Base-by-base conservation (phyloP, 2,329 filamentous ascomycete genomes). In the Raffaelea albimanens region DNA sequence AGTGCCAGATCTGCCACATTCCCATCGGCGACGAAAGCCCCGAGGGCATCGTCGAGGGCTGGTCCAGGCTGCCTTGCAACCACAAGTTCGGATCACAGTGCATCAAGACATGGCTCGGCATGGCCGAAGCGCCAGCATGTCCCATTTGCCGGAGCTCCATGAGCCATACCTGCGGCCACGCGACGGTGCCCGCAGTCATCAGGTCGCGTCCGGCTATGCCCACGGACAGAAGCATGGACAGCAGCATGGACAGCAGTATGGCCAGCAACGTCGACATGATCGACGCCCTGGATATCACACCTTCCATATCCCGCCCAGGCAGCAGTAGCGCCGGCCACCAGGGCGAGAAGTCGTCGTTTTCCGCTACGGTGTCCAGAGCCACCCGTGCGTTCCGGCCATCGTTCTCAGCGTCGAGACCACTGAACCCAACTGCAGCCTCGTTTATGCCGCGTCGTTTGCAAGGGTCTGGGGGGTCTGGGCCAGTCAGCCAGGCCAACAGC, bases 1-100 rank as follows among this genome's bases (percentile, higher is more conserved):
- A 59, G 50, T 72, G 69, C 46, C 62, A 64, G 41, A 71, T 72
- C 52, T 72, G 69, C 54, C 65, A 68, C 48, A 65, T 70, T 47
- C 57, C 61, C 4, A 61, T 71, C 33, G 67, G 67, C 46, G 45
- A 59, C 13, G 47, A 49, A 18, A 68, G 61, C 29, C 59, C 61
- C 4, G 66, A 69, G 46, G 65, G 63, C 51, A 56, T 62, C 46
- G 45, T 58, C 25, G 69, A 72, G 54, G 50, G 58, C 3, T 71
- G 67, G 68, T 63, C 64, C 18, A 51, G 55, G 22, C 56, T 72
- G 7, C 63, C 67, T 13, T 72, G 69, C 56, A 64, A 65, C 4
- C 69, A 72, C 56, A 58, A 59, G 23, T 72, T 71, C 54, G 69
- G 69, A 39, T 62, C 60, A 39, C 52, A 60, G 47, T 72, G 69